phyloP scores from a whole-genome alignment of 495 filamentous ascomycete species.

The Trichocladium antarcticum region DNA sequence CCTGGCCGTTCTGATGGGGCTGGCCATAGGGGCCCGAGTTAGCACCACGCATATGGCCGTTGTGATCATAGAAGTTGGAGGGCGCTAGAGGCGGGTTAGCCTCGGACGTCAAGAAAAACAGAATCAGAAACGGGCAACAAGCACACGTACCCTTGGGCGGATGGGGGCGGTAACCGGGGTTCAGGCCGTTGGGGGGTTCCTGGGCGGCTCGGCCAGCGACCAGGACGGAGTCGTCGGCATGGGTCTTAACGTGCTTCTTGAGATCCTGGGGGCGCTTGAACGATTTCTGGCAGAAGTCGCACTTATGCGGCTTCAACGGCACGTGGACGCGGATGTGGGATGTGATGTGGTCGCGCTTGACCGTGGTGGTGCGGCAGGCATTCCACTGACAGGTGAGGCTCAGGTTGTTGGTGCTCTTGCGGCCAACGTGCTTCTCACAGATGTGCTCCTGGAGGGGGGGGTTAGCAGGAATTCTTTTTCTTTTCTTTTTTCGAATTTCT shows the following conservation, averaged over 20 bases:
- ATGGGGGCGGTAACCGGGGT: conserved; percentile 42
- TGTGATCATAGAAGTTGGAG: conserved; percentile 47
- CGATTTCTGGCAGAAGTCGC: conserved; percentile 94
- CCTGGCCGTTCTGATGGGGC: conserved; percentile 37
- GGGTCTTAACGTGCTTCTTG: conserved; percentile 99
- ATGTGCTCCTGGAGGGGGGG: conserved; percentile 68
- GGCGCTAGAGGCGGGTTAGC: conserved; percentile 43
- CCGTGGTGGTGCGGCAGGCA: conserved; percentile 86
- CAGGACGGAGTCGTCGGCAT: conserved; percentile 92
- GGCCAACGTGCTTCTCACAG: conserved; percentile 95
- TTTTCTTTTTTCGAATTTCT: too few species aligned
- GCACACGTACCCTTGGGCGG: conserved; percentile 44
- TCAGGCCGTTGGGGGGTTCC: conserved; percentile 54
- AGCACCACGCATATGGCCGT: conserved; percentile 44
- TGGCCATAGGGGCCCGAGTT: conserved; percentile 43
- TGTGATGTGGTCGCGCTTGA: conserved; percentile 99
- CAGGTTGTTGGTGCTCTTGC: conserved; percentile 97
- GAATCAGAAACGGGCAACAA: conserved; percentile 11
- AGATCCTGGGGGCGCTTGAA: conserved; percentile 99
- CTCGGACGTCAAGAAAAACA: conserved; percentile 29
- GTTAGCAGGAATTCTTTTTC: conserved; percentile 24
- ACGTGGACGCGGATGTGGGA: conserved; percentile 98
- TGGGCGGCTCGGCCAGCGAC: conserved; percentile 58
- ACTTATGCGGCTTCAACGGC: conserved; percentile 95
- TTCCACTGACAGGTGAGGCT: conserved; percentile 97